A percentile compares a stretch with the other conserved stretches of the same genome.
phyloP scores from a whole-genome alignment of 176 grass and related monocot species.

The Carex myosuroides region DNA sequence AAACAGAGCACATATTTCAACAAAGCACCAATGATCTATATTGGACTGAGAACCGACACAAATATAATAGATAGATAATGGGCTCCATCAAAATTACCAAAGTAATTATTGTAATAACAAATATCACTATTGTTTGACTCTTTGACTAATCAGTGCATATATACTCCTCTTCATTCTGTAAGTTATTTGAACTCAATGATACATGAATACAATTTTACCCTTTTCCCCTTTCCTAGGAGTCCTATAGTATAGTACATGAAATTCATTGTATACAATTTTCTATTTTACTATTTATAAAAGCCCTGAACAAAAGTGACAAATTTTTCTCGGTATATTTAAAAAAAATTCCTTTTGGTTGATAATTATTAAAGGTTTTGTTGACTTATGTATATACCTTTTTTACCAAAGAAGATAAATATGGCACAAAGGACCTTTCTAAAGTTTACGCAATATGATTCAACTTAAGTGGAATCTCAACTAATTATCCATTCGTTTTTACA shows the following conservation, averaged over 20 bases:
- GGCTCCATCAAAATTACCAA: not conserved
- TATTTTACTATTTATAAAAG: not conserved
- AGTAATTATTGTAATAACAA: not conserved
- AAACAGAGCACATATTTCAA: constrained; percentile 21
- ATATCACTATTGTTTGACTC: not conserved
- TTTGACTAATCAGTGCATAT: not conserved
- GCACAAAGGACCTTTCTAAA: not conserved
- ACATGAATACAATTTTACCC: not conserved
- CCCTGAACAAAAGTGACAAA: not conserved
- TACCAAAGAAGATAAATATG: not conserved
- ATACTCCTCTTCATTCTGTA: not conserved
- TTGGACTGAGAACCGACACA: constrained; percentile 12
- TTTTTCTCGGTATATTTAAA: not conserved
- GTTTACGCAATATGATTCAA: constrained; percentile 11
- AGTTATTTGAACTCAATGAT: not conserved
- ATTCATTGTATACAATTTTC: not conserved
- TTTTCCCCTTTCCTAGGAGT: not conserved
- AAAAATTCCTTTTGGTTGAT: not conserved
- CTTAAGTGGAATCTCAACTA: constrained; percentile 17
- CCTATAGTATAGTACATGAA: not conserved
- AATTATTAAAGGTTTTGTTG: constrained; percentile 3
- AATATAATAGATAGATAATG: constrained; percentile 4
- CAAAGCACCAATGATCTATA: constrained; percentile 10
- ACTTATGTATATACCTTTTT: not conserved
- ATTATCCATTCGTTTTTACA: not conserved